Conservation (phyloP, 163 green algal genomes). For the Coccomyxa subellipsoidea region DNA sequence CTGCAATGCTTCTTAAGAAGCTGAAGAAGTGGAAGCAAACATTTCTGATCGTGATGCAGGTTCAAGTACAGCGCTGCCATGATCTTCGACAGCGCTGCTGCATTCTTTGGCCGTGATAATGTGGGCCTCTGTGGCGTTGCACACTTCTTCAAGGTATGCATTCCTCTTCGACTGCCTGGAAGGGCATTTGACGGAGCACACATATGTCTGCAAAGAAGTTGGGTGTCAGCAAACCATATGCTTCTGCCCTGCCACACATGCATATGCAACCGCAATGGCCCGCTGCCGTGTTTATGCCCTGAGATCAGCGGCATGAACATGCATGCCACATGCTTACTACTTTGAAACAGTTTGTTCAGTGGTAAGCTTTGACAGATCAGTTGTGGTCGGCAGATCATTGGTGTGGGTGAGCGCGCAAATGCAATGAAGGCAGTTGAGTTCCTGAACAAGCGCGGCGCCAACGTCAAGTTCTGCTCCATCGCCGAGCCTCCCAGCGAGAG, state of each 20-base stretch:
- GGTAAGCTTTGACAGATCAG: too few relatives aligned
- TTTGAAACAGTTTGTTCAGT: too few relatives aligned
- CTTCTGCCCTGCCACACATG: background rate
- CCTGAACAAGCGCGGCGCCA: constrained; percentile 1
- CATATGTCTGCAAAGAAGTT: background rate
- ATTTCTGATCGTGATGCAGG: background rate
- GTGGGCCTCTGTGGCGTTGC: background rate
- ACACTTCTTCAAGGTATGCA: background rate
- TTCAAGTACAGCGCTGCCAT: background rate
- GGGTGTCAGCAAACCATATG: background rate
- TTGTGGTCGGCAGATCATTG: background rate
- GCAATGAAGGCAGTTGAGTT: background rate
- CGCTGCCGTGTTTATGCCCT: background rate
- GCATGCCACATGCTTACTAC: too few relatives aligned
- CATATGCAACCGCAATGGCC: background rate
- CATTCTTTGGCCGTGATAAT: background rate
- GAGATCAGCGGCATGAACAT: background rate
- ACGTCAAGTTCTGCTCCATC: background rate
- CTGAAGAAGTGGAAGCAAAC: background rate
- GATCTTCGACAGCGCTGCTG: background rate
- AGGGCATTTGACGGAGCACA: too few relatives aligned
- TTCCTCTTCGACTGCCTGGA: background rate
- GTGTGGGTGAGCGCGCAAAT: background rate
- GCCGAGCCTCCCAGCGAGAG: background rate
- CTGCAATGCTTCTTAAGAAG: background rate